Evolutionary conservation across 164 flowering plant species (phyloP).

Genomic region (Liriodendron chinense): DNA sequence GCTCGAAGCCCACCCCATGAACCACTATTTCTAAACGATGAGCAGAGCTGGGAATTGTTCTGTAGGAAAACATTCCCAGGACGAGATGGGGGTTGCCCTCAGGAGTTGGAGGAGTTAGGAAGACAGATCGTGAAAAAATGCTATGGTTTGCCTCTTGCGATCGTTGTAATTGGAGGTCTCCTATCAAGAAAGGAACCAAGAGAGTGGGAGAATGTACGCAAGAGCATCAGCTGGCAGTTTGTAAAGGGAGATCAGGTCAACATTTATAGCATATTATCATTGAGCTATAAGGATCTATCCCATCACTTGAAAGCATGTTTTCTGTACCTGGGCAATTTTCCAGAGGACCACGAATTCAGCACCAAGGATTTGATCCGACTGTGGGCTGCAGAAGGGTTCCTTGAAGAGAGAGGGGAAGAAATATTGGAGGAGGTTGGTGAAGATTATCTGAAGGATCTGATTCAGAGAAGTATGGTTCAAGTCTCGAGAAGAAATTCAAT

Average conservation of each 20-base stretch:
- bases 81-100: background rate
- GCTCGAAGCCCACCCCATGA: too few relatives aligned
- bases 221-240: background rate
- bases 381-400: constrained; percentile 4
- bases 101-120: background rate
- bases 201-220: background rate
- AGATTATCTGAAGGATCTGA: constrained; percentile 10
- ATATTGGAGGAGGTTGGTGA: constrained; percentile 15
- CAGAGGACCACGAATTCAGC: background rate
- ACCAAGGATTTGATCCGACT: background rate
- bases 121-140: background rate
- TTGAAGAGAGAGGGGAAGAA: background rate
- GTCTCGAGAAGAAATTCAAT: background rate
- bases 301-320: background rate
- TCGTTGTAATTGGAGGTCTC: background rate
- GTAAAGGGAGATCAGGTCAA: background rate
- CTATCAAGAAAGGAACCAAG: background rate
- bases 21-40: background rate
- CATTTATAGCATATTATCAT: background rate
- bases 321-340: background rate
- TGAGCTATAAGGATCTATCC: background rate
- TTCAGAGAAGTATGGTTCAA: constrained; percentile 10
- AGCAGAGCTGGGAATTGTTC: background rate
- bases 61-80: background rate
- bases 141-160: background rate